Evolutionary conservation across 129 eudicot genomes (phyloP).

Genomic region (Saussurea involucrata): DNA sequence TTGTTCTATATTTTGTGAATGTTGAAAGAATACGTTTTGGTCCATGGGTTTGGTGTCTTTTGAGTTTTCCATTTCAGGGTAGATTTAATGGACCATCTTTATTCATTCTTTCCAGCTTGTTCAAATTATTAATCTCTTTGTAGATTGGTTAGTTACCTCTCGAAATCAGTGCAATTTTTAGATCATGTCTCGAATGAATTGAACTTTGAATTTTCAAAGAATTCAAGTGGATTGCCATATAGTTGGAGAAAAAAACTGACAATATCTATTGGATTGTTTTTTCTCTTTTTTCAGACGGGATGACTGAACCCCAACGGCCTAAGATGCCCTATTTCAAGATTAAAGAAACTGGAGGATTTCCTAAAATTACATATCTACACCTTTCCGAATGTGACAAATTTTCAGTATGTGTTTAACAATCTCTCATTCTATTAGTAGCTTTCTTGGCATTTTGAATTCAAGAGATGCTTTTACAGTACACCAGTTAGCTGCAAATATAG

Average conservation of each 20-base stretch:
- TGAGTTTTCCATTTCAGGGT: conserved; percentile 2
- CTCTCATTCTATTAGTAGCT: too few relatives aligned
- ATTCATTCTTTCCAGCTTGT: too few relatives aligned
- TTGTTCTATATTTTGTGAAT: conserved; percentile 1
- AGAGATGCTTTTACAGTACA: neutral
- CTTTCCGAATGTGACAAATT: conserved; percentile 74
- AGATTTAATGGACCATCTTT: neutral
- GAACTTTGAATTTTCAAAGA: neutral
- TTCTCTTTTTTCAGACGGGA: conserved; percentile 55
- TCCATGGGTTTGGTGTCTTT: conserved; percentile 12
- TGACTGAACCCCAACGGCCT: conserved; percentile 54
- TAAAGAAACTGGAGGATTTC: conserved; percentile 34
- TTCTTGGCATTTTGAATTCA: neutral
- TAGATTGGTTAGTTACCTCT: too few relatives aligned
- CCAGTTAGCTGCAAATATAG: neutral
- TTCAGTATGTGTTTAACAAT: conserved; percentile 47
- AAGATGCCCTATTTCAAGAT: conserved; percentile 65
- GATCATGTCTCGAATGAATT: conserved; percentile 4
- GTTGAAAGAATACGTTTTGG: conserved; percentile 4
- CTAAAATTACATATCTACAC: conserved; percentile 71
- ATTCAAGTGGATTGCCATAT: neutral
- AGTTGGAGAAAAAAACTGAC: conserved; percentile 3
- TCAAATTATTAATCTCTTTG: too few relatives aligned
- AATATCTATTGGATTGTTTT: conserved; percentile 18
- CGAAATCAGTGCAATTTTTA: conserved; percentile 22